Base-by-base conservation (phyloP, 2,329 filamentous ascomycete species). In the Colletotrichum lupini region DNA sequence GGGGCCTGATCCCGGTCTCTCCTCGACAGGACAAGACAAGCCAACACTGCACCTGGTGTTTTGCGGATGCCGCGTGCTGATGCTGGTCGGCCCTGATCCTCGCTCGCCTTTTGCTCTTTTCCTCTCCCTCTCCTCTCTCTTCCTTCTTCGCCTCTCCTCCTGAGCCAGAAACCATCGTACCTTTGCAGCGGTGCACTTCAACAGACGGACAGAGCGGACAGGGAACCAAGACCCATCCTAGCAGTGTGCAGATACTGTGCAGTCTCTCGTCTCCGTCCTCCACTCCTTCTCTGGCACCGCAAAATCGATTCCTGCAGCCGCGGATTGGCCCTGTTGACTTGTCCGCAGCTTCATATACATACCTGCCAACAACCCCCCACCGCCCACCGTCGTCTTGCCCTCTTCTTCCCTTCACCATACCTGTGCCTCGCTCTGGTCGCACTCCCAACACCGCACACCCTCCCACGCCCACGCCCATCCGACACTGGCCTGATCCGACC, bases 281-380 rank as follows among this genome's bases (percentile, higher is more conserved):
- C 37, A 42, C 37, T 16, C n/a, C 53, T 22, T 30, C 67, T 30
- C 42, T 30, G n/a, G 49, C 68, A 42, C 55, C 61, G 35, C 52
- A 70, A 69, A 69, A 59, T 57, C 67, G 67, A 32, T 67, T 42
- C 55, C 61, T 26, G 55, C 53, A 46, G 56, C 60, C 59, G 46
- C 64, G 60, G 63, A 70, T 60, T 30, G 60, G 52, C 65, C 63
- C 57, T 71, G 63, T 52, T 37, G 32, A 60, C 35, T 53, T 30
- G 53, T 30, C 58, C 22, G 59, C 53, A 42, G 53, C 69, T 63
- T 72, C 69, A 72, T 72, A 72, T 64, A 72, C 69, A 68, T 72
- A 68, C 69, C 11, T 68, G 24, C 28, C 53, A 68, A 16, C 53
- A 52, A 58, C 49, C 58, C 58, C 37, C 26, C 64, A 7, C 59